A percentile compares a stretch with the other conserved stretches of the same genome.
phyloP scores from a whole-genome alignment of 805 yeast species.

The Yarrowia yakushimensis region DNA sequence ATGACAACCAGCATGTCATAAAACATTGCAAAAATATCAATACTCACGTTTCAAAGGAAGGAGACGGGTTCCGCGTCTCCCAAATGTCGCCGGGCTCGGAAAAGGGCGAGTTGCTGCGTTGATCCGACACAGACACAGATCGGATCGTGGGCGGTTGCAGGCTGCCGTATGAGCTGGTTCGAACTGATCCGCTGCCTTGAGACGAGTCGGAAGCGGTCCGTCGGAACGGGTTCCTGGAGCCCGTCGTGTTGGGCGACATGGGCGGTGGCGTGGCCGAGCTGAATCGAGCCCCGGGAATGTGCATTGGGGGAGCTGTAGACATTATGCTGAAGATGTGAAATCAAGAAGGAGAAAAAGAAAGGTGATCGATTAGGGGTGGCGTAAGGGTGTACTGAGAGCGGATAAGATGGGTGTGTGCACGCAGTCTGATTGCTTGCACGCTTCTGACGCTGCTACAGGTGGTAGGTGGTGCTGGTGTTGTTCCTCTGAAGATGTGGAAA shows the following conservation, averaged over 20 bases:
- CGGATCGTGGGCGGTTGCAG: constrained; percentile 1
- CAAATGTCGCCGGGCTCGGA: neutral
- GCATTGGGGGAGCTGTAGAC: constrained; percentile 19
- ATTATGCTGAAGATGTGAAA: neutral
- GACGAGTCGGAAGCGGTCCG: constrained; percentile 22
- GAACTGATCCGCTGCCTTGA: constrained; percentile 9
- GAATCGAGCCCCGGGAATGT: constrained; percentile 23
- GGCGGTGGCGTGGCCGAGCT: constrained; percentile 8
- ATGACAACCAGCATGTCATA: neutral
- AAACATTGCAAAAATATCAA: neutral
- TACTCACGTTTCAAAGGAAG: constrained; percentile 8
- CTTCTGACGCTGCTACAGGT: neutral
- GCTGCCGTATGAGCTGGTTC: neutral
- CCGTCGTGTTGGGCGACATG: constrained; percentile 12
- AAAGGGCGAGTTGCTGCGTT: constrained; percentile 15
- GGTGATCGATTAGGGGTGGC: neutral
- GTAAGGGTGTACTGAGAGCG: neutral
- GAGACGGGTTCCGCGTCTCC: neutral
- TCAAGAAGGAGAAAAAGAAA: neutral
- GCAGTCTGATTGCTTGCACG: neutral
- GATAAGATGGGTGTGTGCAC: neutral
- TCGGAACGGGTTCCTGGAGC: constrained; percentile 23
- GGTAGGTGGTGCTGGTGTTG: neutral
- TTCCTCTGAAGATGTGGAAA: neutral
- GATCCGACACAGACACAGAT: constrained; percentile 23